These are phyloP conservation scores for Coemansia javaensis DNA, from an alignment of 192 early-diverging fungal genomes.

Conservation along the genomic window DNA sequence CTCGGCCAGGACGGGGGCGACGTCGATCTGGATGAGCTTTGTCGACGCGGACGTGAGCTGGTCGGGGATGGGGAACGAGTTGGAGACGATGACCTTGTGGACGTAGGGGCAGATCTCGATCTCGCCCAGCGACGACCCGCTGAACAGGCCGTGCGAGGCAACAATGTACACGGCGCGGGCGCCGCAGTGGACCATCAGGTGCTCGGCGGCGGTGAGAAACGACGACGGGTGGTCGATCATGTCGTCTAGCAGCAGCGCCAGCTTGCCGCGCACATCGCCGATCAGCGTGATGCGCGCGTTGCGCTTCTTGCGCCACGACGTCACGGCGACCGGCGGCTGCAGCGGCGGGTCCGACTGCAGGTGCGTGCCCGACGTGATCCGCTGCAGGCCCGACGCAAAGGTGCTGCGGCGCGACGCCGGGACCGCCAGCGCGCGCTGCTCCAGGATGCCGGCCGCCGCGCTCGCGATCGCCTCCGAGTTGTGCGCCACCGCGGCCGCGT, in stretches of 20 bases:
- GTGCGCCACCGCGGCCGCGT: slow-evolving; percentile 6
- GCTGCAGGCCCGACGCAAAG: slow-evolving; percentile 23
- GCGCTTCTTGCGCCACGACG: slow-evolving; percentile 53
- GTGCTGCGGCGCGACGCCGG: slow-evolving; percentile 10
- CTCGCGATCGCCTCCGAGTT: slow-evolving; percentile 37
- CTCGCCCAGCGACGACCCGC: slow-evolving; percentile 76
- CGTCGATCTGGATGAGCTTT: slow-evolving; percentile 84
- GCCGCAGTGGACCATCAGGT: slow-evolving; percentile 77
- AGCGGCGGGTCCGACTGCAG: slow-evolving; percentile 48
- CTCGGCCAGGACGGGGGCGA: slow-evolving; percentile 87
- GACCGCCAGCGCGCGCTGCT: slow-evolving; percentile 14
- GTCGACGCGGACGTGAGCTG: slow-evolving; percentile 64
- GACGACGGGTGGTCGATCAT: slow-evolving; percentile 87
- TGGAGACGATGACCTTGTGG: slow-evolving; percentile 81
- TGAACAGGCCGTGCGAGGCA: slow-evolving; percentile 92
- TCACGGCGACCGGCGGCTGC: slow-evolving; percentile 46
- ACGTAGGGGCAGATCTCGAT: slow-evolving; percentile 78
- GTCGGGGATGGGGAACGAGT: slow-evolving; percentile 76
- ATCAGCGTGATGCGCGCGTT: slow-evolving; percentile 77
- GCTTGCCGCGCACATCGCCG: slow-evolving; percentile 81
- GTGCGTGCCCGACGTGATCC: slow-evolving; percentile 50
- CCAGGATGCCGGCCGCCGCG: slow-evolving; percentile 31
- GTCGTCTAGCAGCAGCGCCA: slow-evolving; percentile 93
- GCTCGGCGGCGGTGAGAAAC: slow-evolving; percentile 89
- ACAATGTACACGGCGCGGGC: slow-evolving; percentile 83